Conservation (phyloP, 257 asterid species). For the Haberlea rhodopensis region DNA sequence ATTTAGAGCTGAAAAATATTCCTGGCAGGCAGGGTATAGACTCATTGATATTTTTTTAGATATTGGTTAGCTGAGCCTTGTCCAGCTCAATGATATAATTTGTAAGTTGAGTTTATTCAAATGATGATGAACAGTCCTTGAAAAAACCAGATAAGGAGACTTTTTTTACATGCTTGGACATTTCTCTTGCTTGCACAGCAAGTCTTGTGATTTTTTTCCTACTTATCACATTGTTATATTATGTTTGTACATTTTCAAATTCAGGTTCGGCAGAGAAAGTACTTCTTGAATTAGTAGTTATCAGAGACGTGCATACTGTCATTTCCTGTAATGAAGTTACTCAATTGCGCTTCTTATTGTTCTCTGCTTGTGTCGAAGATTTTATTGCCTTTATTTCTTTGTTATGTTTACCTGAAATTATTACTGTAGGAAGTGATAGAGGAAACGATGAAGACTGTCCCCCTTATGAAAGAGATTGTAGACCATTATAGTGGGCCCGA, state of each 20-base stretch:
- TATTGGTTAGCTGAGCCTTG: slow-evolving; percentile 9
- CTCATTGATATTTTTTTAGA: neutral
- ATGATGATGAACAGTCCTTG: neutral
- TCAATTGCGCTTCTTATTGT: slow-evolving; percentile 3
- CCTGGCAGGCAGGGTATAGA: neutral
- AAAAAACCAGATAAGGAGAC: neutral
- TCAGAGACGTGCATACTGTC: neutral
- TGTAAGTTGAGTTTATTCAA: slow-evolving; percentile 10
- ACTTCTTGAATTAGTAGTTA: slow-evolving; percentile 10
- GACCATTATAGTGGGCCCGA: slow-evolving; percentile 84
- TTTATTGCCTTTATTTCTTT: neutral
- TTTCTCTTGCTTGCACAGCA: neutral
- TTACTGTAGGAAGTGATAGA: slow-evolving; percentile 53
- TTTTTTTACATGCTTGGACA: slow-evolving; percentile 10
- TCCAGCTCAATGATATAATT: slow-evolving; percentile 1
- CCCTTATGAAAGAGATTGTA: slow-evolving; percentile 64
- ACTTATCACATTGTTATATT: slow-evolving; percentile 3
- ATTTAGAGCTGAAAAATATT: neutral
- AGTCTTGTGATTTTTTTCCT: slow-evolving; percentile 2
- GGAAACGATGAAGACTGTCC: slow-evolving; percentile 73
- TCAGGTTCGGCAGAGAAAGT: slow-evolving; percentile 8
- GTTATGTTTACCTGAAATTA: slow-evolving; percentile 6
- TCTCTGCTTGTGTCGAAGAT: neutral
- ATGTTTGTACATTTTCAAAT: slow-evolving; percentile 9
- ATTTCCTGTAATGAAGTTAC: slow-evolving; percentile 16